A percentile compares a stretch with the other conserved stretches of the same genome.
Conservation (phyloP, 495 filamentous ascomycete species). For the Penicillium fimorum region DNA sequence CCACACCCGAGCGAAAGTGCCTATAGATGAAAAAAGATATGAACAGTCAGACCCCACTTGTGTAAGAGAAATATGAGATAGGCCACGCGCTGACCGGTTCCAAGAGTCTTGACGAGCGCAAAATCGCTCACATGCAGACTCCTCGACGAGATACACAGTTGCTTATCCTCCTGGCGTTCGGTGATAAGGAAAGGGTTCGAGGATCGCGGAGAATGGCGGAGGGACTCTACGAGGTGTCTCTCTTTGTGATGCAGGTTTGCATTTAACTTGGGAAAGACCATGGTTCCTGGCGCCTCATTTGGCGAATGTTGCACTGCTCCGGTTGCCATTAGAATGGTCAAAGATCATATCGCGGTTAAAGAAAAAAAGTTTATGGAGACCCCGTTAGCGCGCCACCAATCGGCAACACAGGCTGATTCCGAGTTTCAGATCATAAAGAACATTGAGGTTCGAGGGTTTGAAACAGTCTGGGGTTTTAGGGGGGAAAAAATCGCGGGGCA, state of each 20-base stretch:
- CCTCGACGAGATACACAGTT: constrained; percentile 55
- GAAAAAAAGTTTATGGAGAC: constrained; percentile 20
- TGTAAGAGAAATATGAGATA: constrained; percentile 14
- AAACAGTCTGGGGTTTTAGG: constrained; percentile 1
- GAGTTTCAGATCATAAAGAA: constrained; percentile 17
- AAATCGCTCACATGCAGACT: constrained; percentile 70
- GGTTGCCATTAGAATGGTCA: constrained; percentile 44
- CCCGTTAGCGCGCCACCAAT: constrained; percentile 30
- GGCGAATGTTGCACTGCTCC: constrained; percentile 44
- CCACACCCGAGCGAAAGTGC: constrained; percentile 95
- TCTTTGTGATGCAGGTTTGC: constrained; percentile 48
- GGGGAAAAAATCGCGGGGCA: constrained; percentile 19
- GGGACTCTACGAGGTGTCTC: constrained; percentile 43
- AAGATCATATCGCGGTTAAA: constrained; percentile 34
- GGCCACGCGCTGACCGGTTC: constrained; percentile 61
- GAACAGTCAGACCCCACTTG: constrained; percentile 31
- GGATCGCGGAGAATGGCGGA: constrained; percentile 45
- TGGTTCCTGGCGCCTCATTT: constrained; percentile 35
- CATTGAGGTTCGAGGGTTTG: constrained; percentile 14
- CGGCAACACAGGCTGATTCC: constrained; percentile 20
- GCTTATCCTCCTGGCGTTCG: constrained; percentile 54
- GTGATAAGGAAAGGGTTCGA: constrained; percentile 54
- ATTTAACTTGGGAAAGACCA: constrained; percentile 18
- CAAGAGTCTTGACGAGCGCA: constrained; percentile 80
- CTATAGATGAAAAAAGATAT: constrained; percentile 43